phyloP scores from a whole-genome alignment of 345 rosid species.

The Populus ilicifolia region DNA sequence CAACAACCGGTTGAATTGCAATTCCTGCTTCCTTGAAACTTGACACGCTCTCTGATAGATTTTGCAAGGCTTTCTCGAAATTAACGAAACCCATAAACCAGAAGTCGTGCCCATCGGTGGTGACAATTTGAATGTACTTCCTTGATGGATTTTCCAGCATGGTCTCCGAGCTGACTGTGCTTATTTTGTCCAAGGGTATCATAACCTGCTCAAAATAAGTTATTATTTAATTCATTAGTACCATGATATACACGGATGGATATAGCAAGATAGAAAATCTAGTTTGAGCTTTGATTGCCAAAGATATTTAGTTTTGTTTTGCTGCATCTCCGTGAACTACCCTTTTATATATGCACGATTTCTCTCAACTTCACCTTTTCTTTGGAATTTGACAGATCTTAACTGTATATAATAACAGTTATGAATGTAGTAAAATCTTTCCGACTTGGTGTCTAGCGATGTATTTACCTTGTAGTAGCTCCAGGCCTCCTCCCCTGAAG shows the following conservation, averaged over 20 bases:
- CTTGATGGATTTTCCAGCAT: conserved; percentile 49
- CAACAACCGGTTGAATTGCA: background rate
- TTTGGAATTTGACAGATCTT: too few species aligned
- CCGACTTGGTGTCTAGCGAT: background rate
- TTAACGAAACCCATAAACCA: conserved; percentile 95
- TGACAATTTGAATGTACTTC: conserved; percentile 64
- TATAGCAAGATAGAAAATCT: too few species aligned
- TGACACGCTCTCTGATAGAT: conserved; percentile 29
- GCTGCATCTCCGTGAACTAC: too few species aligned
- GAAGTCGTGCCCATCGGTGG: conserved; percentile 70
- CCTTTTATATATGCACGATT: too few species aligned
- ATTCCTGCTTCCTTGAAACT: background rate
- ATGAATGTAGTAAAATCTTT: too few species aligned
- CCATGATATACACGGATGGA: too few species aligned
- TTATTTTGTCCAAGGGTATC: conserved; percentile 50
- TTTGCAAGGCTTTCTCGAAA: conserved; percentile 62
- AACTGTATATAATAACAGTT: too few species aligned
- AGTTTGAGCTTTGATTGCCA: too few species aligned
- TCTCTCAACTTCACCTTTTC: too few species aligned
- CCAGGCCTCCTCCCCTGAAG: conserved; percentile 86
- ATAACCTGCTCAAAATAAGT: conserved; percentile 35
- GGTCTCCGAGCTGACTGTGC: conserved; percentile 43
- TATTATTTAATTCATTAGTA: too few species aligned
- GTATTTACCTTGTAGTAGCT: conserved; percentile 63
- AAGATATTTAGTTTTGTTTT: too few species aligned